Conservation (phyloP, 805 yeast genomes). For the Alloascoidea africana region DNA sequence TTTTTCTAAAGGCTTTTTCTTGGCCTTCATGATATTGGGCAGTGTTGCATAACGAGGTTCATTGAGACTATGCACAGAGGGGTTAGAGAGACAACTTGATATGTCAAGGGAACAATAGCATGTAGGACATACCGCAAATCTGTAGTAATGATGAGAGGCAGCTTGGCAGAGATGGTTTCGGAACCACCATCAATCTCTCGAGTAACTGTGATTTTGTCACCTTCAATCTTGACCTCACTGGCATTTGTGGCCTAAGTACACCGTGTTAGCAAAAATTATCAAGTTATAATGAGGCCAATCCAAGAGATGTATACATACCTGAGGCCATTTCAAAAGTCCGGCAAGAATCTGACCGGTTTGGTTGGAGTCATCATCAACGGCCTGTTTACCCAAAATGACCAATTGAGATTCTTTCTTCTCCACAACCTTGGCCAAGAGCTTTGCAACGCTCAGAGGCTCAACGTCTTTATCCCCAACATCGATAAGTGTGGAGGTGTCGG, state of each 20-base stretch:
- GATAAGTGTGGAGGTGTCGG: slow-evolving; percentile 69
- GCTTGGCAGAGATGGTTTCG: slow-evolving; percentile 58
- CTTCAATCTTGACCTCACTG: slow-evolving; percentile 55
- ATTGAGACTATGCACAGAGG: slow-evolving; percentile 43
- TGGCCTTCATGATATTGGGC: slow-evolving; percentile 97
- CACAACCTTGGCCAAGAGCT: slow-evolving; percentile 60
- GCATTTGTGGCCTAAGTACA: slow-evolving; percentile 65
- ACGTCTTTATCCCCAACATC: slow-evolving; percentile 55
- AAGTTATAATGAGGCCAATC: not conserved
- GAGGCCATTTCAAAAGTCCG: slow-evolving; percentile 89
- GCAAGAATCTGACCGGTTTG: slow-evolving; percentile 97
- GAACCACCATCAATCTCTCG: slow-evolving; percentile 95
- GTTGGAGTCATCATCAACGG: slow-evolving; percentile 89
- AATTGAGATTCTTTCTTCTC: slow-evolving; percentile 60
- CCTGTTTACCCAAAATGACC: slow-evolving; percentile 87
- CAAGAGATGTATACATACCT: slow-evolving; percentile 14
- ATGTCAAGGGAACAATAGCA: too few species aligned
- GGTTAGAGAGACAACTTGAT: too few species aligned
- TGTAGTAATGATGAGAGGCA: slow-evolving; percentile 82
- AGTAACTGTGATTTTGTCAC: slow-evolving; percentile 45
- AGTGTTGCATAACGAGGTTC: slow-evolving; percentile 92
- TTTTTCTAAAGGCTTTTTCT: slow-evolving; percentile 80
- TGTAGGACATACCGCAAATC: slow-evolving; percentile 46
- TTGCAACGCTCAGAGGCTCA: slow-evolving; percentile 86
- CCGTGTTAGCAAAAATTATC: not conserved